phyloP scores from a whole-genome alignment of 2,329 filamentous ascomycete genomes.

The Paraconiothyrium brasiliense region DNA sequence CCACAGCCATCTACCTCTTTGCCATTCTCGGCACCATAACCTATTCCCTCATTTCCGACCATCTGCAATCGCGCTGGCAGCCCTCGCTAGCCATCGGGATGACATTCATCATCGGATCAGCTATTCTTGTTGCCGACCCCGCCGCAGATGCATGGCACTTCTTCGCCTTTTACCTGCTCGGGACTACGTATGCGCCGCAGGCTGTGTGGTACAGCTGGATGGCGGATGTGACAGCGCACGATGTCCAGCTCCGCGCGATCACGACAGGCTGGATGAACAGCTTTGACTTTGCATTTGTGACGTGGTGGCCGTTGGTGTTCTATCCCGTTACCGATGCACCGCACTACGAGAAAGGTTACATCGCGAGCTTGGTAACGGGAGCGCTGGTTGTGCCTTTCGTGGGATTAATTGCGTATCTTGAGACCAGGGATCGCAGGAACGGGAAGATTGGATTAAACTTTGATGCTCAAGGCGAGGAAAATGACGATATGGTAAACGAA shows the following conservation, averaged over 20 bases:
- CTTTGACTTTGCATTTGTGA: conserved; percentile 9
- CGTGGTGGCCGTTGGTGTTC: conserved; percentile 11
- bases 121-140: conserved; percentile 3
- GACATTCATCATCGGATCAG: conserved; percentile 3
- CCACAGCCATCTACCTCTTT: conserved; percentile 5
- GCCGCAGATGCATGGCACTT: conserved; percentile 4
- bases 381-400: conserved; percentile 7
- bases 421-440: neutral
- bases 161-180: conserved; percentile 10
- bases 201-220: conserved; percentile 12
- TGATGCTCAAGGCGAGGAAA: neutral
- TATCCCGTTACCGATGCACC: conserved; percentile 5
- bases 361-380: conserved; percentile 1
- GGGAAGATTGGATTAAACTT: conserved; percentile 1
- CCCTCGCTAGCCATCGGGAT: conserved; percentile 4
- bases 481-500: neutral
- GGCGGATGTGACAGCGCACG: conserved; percentile 10
- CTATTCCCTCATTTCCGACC: conserved; percentile 6
- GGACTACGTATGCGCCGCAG: conserved; percentile 8
- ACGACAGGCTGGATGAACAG: conserved; percentile 10
- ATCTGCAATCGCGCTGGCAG: conserved; percentile 9
- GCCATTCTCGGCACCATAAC: conserved; percentile 6
- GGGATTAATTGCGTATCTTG: neutral
- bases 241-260: conserved; percentile 6
- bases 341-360: conserved; percentile 7